phyloP scores from a whole-genome alignment of 2,329 filamentous ascomycete genomes.

The Leptographium wingfieldii region DNA sequence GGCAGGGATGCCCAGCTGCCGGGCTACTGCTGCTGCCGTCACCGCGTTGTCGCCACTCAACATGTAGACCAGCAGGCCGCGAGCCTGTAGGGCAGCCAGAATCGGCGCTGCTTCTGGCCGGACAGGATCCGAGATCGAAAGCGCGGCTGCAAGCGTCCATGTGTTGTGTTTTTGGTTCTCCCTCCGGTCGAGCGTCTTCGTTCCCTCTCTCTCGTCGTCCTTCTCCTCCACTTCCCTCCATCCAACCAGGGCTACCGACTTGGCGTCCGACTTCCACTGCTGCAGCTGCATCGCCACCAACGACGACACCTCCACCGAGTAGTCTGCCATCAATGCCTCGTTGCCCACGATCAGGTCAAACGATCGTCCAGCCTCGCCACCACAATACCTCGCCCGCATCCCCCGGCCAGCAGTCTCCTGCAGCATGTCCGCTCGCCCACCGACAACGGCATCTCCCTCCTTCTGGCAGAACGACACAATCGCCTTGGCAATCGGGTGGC shows the following conservation, averaged over 20 bases:
- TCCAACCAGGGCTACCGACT: slow-evolving; percentile 47
- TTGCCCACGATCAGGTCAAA: slow-evolving; percentile 57
- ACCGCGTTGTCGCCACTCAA: slow-evolving; percentile 79
- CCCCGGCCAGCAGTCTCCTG: slow-evolving; percentile 63
- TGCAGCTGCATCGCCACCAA: slow-evolving; percentile 26
- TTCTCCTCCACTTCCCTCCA: not conserved
- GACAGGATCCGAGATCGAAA: slow-evolving; percentile 72
- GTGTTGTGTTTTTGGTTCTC: too few species aligned
- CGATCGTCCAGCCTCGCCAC: slow-evolving; percentile 8
- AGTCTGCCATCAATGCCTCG: slow-evolving; percentile 51
- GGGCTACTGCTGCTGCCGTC: slow-evolving; percentile 72
- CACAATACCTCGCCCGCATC: slow-evolving; percentile 40
- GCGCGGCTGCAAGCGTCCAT: slow-evolving; percentile 47
- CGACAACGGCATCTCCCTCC: not conserved
- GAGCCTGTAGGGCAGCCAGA: slow-evolving; percentile 49
- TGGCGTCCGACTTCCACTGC: slow-evolving; percentile 49
- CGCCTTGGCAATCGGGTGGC: slow-evolving; percentile 62
- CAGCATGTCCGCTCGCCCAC: slow-evolving; percentile 26
- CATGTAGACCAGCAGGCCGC: slow-evolving; percentile 74
- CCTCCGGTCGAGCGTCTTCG: too few species aligned
- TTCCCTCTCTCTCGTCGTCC: too few species aligned
- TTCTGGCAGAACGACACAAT: slow-evolving; percentile 48
- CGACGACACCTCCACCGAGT: slow-evolving; percentile 26
- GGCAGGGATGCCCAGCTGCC: slow-evolving; percentile 58
- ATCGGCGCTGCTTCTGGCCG: slow-evolving; percentile 58